These are phyloP conservation scores for Penicillium atrosanguineum DNA, from an alignment of 495 filamentous ascomycete species.

Conservation along the genomic window DNA sequence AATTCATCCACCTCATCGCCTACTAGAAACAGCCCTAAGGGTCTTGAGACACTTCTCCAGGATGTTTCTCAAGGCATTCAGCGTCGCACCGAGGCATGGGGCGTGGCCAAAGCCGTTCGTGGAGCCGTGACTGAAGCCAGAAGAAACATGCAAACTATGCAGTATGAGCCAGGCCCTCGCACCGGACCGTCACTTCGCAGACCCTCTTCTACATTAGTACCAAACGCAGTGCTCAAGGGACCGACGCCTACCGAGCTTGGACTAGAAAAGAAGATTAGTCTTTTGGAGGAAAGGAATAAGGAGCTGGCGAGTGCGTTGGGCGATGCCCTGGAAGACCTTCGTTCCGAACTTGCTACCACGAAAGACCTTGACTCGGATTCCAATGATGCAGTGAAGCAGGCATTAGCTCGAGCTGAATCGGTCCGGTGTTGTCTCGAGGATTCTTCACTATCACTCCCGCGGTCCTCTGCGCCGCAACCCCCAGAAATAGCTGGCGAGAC, in stretches of 20 bases:
- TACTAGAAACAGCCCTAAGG: constrained; percentile 57
- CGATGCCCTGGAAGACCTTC: constrained; percentile 66
- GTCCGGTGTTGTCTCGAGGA: constrained; percentile 78
- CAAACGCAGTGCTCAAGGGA: not conserved
- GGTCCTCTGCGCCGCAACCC: constrained; percentile 18
- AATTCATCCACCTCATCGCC: constrained; percentile 48
- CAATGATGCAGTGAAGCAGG: constrained; percentile 36
- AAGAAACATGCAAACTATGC: constrained; percentile 66
- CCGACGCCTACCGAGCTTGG: constrained; percentile 18
- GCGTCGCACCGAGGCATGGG: constrained; percentile 78
- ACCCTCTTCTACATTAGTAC: constrained; percentile 1
- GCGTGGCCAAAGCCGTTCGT: constrained; percentile 85
- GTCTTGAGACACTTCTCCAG: constrained; percentile 74
- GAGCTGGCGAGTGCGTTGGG: constrained; percentile 71
- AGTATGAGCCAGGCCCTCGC: constrained; percentile 40
- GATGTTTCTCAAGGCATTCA: constrained; percentile 83
- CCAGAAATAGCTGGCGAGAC: constrained; percentile 8
- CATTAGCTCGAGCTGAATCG: constrained; percentile 70
- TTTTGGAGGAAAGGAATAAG: constrained; percentile 67
- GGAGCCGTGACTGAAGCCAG: constrained; percentile 84
- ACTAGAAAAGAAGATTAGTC: constrained; percentile 35
- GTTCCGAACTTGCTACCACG: constrained; percentile 39
- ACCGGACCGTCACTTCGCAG: constrained; percentile 1
- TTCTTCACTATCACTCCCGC: constrained; percentile 46
- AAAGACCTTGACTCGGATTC: constrained; percentile 50